Conservation (phyloP, 2,329 filamentous ascomycete species). For the Penicillium vulpinum region DNA sequence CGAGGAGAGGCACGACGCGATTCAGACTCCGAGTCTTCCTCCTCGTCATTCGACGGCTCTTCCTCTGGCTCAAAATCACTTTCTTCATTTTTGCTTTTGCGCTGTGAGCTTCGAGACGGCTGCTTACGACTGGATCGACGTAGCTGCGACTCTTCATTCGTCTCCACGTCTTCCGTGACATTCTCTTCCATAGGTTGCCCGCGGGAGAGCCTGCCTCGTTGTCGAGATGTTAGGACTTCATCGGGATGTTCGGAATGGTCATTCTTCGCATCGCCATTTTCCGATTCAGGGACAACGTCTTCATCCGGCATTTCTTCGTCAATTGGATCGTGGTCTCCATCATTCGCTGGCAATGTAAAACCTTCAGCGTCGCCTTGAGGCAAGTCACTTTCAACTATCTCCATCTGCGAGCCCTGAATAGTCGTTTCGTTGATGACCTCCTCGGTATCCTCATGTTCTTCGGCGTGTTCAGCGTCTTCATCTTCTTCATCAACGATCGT, state of each 20-base stretch:
- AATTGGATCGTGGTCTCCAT: constrained; percentile 24
- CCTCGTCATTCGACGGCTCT: constrained; percentile 55
- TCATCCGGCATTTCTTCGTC: constrained; percentile 42
- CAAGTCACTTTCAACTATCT: constrained; percentile 45
- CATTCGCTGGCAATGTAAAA: constrained; percentile 21
- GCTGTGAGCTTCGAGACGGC: constrained; percentile 44
- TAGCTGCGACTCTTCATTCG: constrained; percentile 32
- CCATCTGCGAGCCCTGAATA: constrained; percentile 43
- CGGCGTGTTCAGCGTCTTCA: constrained; percentile 22
- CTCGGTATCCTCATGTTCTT: constrained; percentile 25
- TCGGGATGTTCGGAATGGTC: constrained; percentile 52
- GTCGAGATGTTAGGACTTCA: constrained; percentile 53
- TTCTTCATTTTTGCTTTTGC: constrained; percentile 54
- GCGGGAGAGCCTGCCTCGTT: constrained; percentile 38
- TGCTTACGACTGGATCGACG: constrained; percentile 45
- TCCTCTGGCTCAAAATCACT: constrained; percentile 64
- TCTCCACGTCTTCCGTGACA: constrained; percentile 33
- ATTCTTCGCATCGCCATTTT: constrained; percentile 38
- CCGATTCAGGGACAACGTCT: constrained; percentile 44
- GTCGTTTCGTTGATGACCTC: constrained; percentile 45
- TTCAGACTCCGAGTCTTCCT: constrained; percentile 55
- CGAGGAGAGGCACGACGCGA: constrained; percentile 47
- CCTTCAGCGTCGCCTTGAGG: constrained; percentile 37
- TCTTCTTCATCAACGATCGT: constrained; percentile 34
- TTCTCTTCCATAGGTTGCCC: constrained; percentile 28